phyloP scores from a whole-genome alignment of 805 yeast genomes.

The Pichia californica region DNA sequence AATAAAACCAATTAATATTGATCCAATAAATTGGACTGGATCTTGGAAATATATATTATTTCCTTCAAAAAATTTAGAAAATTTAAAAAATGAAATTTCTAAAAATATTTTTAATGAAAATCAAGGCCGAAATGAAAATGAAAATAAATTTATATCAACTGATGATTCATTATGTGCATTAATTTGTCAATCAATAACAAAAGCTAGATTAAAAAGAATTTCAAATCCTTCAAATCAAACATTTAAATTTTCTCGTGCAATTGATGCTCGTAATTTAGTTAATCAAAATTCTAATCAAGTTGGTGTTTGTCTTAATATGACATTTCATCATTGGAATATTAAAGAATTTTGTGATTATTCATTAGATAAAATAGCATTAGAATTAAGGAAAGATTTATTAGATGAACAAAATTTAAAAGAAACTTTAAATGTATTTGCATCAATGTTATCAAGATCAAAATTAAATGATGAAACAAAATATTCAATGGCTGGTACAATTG shows the following conservation, averaged over 20 bases:
- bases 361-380: background rate
- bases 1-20: background rate
- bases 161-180: background rate
- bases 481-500: background rate
- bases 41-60: background rate
- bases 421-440: background rate
- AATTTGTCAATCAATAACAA: background rate
- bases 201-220: background rate
- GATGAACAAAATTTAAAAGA: background rate
- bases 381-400: background rate
- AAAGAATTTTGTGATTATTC: background rate
- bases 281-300: background rate
- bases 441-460: background rate
- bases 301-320: background rate
- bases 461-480: background rate
- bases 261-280: background rate
- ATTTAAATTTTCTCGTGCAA: background rate
- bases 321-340: background rate
- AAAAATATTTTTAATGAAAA: too few relatives aligned
- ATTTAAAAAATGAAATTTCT: background rate
- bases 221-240: too few relatives aligned
- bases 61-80: background rate
- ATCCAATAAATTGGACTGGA: background rate
- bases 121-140: too few relatives aligned
- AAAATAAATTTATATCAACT: background rate